phyloP scores from a whole-genome alignment of 176 grass and related monocot genomes.

The Triticum monococcum region DNA sequence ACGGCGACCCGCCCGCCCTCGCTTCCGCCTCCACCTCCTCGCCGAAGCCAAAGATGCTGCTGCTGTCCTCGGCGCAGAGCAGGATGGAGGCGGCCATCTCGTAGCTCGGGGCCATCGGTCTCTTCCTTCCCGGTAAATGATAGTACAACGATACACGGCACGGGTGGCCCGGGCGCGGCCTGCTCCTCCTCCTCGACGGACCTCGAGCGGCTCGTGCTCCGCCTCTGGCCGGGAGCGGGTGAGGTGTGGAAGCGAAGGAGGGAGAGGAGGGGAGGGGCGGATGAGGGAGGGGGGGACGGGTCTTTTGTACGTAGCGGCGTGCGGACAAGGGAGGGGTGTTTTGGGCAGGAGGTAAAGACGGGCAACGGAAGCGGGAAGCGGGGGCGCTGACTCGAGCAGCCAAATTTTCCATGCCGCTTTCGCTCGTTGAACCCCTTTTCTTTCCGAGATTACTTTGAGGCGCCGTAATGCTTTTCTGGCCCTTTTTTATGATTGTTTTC shows the following conservation, averaged over 20 bases:
- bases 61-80: conserved; percentile 94
- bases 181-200: neutral
- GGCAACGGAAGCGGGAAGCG: conserved; percentile 30
- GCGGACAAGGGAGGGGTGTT: conserved; percentile 22
- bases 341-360: conserved; percentile 14
- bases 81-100: conserved; percentile 77
- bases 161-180: neutral
- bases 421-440: neutral
- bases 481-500: neutral
- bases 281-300: neutral
- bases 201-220: conserved; percentile 22
- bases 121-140: neutral
- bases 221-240: neutral
- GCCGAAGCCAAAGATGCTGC: conserved; percentile 23
- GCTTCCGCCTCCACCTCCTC: neutral
- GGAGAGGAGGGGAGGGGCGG: conserved; percentile 12
- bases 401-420: neutral
- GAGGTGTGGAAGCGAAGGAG: conserved; percentile 5
- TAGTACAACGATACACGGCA: neutral
- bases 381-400: conserved; percentile 24
- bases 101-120: conserved; percentile 58
- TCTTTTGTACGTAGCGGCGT: conserved; percentile 28
- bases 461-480: conserved; percentile 1
- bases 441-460: conserved; percentile 39
- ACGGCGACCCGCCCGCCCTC: neutral